Conservation (phyloP, 2,329 filamentous ascomycete genomes). For the Cladobotryum protrusum region DNA sequence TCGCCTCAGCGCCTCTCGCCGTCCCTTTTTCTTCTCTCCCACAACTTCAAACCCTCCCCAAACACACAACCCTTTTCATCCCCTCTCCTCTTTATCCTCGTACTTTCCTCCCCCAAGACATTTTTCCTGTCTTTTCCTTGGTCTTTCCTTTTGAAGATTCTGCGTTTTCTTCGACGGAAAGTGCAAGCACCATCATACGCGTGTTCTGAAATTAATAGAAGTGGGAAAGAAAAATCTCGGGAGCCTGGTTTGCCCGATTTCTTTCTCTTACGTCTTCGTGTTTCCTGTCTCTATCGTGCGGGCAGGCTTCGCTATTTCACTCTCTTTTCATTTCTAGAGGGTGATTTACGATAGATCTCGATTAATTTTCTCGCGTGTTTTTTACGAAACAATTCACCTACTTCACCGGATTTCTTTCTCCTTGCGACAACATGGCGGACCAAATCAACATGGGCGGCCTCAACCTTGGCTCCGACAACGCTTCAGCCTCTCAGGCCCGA, state of each 20-base stretch:
- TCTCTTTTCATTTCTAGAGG: constrained; percentile 25
- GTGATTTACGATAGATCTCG: constrained; percentile 19
- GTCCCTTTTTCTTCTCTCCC: constrained; percentile 26
- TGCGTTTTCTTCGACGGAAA: constrained; percentile 37
- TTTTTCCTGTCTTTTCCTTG: constrained; percentile 32
- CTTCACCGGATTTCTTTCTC: constrained; percentile 15
- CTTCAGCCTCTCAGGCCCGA: constrained; percentile 36
- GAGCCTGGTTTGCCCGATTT: constrained; percentile 28
- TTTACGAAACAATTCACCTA: not conserved
- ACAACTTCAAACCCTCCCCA: constrained; percentile 27
- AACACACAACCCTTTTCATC: constrained; percentile 24
- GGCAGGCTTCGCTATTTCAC: constrained; percentile 23
- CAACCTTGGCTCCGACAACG: constrained; percentile 48
- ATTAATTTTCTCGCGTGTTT: constrained; percentile 3
- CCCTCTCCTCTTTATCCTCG: constrained; percentile 22
- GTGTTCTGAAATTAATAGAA: constrained; percentile 24
- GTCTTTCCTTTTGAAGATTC: constrained; percentile 44
- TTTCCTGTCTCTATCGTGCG: constrained; percentile 25
- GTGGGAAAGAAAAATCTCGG: constrained; percentile 27
- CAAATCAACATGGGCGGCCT: constrained; percentile 78
- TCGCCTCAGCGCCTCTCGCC: constrained; percentile 3
- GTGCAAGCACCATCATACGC: constrained; percentile 26
- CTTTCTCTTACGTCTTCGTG: constrained; percentile 21
- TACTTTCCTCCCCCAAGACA: constrained; percentile 23
- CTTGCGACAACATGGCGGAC: constrained; percentile 61